Percentiles rank a stretch among this genome's conserved stretches.
These are phyloP conservation scores for Candida schatavii DNA, from an alignment of 805 yeast species.

Conservation along the genomic window DNA sequence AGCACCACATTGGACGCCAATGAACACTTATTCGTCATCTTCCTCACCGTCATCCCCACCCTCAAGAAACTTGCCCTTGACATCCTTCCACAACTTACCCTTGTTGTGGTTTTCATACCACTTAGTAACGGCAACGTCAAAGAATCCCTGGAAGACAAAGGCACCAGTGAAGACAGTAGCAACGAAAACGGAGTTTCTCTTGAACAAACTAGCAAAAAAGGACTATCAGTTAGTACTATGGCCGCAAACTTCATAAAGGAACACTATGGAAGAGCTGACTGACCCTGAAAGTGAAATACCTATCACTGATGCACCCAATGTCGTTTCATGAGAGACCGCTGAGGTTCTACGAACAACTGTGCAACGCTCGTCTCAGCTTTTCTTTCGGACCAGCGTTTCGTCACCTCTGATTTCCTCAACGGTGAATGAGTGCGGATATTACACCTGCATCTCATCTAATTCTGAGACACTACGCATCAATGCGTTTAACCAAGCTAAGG, in stretches of 20 bases:
- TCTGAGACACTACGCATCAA: too few relatives aligned
- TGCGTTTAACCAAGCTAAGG: too few relatives aligned
- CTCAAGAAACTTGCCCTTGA: conserved; percentile 55
- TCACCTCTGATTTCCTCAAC: background rate
- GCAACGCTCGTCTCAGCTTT: background rate
- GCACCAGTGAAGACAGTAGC: conserved; percentile 81
- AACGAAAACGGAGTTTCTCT: conserved; percentile 89
- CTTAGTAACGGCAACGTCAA: conserved; percentile 61
- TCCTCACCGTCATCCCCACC: conserved; percentile 54
- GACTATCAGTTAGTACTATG: conserved; percentile 10
- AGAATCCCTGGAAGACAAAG: conserved; percentile 78
- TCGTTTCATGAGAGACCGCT: background rate
- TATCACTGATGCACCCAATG: background rate
- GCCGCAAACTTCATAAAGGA: background rate
- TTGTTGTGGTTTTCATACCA: conserved; percentile 79
- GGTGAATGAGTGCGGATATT: too few relatives aligned
- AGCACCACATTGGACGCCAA: too few relatives aligned
- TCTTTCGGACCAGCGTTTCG: background rate
- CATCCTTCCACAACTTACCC: conserved; percentile 85
- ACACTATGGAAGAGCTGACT: background rate
- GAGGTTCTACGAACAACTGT: too few relatives aligned
- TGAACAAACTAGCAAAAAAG: conserved; percentile 41
- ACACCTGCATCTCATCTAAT: too few relatives aligned
- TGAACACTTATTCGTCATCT: conserved; percentile 49
- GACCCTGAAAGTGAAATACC: too few relatives aligned